Base-by-base conservation (phyloP, 441 rosid species). In the Adansonia gregorii region DNA sequence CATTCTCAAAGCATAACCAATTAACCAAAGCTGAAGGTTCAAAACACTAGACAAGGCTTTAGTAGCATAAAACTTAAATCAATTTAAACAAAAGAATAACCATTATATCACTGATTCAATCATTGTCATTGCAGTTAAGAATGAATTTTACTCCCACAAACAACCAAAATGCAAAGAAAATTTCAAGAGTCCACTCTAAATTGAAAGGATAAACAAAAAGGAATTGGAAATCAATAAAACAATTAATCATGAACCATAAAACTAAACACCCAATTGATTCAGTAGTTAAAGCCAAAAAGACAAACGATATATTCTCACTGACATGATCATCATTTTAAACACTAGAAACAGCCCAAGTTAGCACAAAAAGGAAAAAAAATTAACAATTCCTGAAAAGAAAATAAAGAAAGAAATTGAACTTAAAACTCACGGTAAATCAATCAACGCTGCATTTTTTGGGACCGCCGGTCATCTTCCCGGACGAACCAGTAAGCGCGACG, bases 391-490 rank as follows among this genome's bases (percentile, higher is more conserved):
- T 45, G 6, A 11, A 24, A 15, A 20, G 7, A 22, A 68, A 20
- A 46, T 11, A 5, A 10, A 24, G n/a, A 14, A 3, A 49, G 58
- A 58, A 14, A 65, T 39, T n/a, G 35, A 70, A 7, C 1, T 45
- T 17, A 17, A 74, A 10, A 65, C 73, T 76, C 60, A 67, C 64
- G 20, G 58, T 17, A 55, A 66, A 78, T 87, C 80, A 91, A 82
- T 69, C 69, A 66, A 89, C 84, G 61, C 52, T 61, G 82, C 98
- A 95, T n/a, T 78, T 82, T 82, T 60, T 79, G 7, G 80, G 12
- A 6, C 85, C 87, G 22, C 88, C 91, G 2, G 79, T 72, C 82
- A 91, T 80, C 85, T 86, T 90, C 82, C 93, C 97, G 0, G 93
- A 77, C 0, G 91, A 58, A 54, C 90, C 39, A 35, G 81, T 81